Conservation (phyloP, 1,284 basidiomycete genomes). For the Heterobasidion parviporum region DNA sequence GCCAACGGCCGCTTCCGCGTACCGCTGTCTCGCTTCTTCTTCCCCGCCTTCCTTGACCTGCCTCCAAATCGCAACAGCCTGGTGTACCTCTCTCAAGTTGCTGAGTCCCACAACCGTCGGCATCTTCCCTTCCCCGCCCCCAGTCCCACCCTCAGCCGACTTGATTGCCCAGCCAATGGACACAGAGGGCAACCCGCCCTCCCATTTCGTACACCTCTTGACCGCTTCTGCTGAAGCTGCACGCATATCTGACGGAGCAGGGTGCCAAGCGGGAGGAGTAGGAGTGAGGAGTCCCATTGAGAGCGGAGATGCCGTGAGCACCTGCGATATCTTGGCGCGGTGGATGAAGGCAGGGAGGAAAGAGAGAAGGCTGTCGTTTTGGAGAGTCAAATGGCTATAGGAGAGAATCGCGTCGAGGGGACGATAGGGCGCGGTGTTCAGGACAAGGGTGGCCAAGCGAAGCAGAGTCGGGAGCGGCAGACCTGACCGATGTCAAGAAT, state of each 20-base stretch:
- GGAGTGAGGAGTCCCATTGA: conserved; percentile 86
- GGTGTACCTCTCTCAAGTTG: conserved; percentile 64
- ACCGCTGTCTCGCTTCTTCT: conserved; percentile 32
- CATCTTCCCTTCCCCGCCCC: conserved; percentile 18
- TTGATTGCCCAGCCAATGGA: conserved; percentile 70
- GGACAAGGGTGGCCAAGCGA: conserved; percentile 72
- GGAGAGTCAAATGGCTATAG: conserved; percentile 84
- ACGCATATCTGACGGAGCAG: conserved; percentile 52
- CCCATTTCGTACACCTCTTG: conserved; percentile 22
- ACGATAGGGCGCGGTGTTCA: conserved; percentile 51
- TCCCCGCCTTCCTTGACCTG: conserved; percentile 36
- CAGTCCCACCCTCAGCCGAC: conserved; percentile 28
- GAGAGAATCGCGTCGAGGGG: conserved; percentile 79
- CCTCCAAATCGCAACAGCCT: conserved; percentile 61
- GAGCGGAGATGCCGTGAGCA: conserved; percentile 84
- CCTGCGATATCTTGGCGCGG: conserved; percentile 60
- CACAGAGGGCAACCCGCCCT: conserved; percentile 54
- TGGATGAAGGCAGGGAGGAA: conserved; percentile 56
- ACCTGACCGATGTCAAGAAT: conserved; percentile 32
- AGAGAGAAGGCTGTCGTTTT: conserved; percentile 59
- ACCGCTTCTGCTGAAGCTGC: conserved; percentile 31
- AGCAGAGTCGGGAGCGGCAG: conserved; percentile 89
- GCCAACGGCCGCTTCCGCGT: conserved; percentile 39
- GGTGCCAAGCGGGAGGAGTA: conserved; percentile 78
- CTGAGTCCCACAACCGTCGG: conserved; percentile 77